Evolutionary conservation across 352 stramenopile genomes (phyloP).

Genomic region (Globisporangium polare): DNA sequence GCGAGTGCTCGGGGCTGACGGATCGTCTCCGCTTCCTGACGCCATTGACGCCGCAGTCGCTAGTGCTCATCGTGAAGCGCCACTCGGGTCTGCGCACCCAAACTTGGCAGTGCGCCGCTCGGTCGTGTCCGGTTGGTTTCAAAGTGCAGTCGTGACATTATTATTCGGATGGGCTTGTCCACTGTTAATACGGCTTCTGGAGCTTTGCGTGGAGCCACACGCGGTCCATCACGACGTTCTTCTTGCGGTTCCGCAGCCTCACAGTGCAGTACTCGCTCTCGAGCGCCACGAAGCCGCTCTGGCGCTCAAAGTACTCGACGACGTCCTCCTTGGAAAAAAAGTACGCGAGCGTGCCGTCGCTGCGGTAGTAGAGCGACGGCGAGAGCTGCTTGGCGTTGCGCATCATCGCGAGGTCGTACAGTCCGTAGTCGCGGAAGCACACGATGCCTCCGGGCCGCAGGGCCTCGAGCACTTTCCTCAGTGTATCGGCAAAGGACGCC

Average conservation of each 20-base stretch:
- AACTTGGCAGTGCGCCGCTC: too few species aligned
- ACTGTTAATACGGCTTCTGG: conserved; percentile 27
- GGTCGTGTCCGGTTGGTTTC: too few species aligned
- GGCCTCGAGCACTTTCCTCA: conserved; percentile 22
- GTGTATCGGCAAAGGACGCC: conserved; percentile 34
- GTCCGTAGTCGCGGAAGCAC: conserved; percentile 85
- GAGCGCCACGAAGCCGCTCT: conserved; percentile 38
- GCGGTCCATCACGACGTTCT: conserved; percentile 64
- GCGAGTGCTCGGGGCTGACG: too few species aligned
- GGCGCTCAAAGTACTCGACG: conserved; percentile 32
- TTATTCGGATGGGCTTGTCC: background rate
- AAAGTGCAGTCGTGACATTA: conserved; percentile 3
- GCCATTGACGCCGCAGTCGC: too few species aligned
- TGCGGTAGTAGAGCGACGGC: conserved; percentile 63
- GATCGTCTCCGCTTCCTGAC: too few species aligned
- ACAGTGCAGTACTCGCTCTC: conserved; percentile 82
- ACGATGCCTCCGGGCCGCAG: conserved; percentile 64
- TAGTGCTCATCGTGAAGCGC: too few species aligned
- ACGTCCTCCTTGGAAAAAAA: conserved; percentile 74
- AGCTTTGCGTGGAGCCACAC: conserved; percentile 81
- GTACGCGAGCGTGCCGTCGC: conserved; percentile 71
- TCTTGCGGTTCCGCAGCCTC: conserved; percentile 69
- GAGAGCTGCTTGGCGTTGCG: conserved; percentile 67
- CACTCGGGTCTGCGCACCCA: too few species aligned
- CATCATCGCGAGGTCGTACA: conserved; percentile 86